These are phyloP conservation scores for Pseudevernia furfuracea DNA, from an alignment of 495 filamentous ascomycete genomes.

Conservation along the genomic window DNA sequence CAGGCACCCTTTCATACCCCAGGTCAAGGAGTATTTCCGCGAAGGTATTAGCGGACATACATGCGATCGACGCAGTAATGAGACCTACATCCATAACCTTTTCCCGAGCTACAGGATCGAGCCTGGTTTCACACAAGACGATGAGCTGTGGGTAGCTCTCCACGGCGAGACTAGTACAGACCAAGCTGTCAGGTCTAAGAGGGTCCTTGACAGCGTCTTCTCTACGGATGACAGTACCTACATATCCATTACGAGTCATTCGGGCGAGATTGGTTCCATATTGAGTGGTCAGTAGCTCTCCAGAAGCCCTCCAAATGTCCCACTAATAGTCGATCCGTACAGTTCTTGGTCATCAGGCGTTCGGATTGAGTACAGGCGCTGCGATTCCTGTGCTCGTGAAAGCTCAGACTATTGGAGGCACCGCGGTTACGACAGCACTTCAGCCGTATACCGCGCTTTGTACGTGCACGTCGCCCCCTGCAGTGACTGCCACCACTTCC, in stretches of 20 bases:
- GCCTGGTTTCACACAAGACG: conserved; percentile 51
- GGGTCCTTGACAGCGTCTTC: conserved; percentile 59
- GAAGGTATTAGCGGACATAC: conserved; percentile 70
- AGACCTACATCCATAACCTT: conserved; percentile 46
- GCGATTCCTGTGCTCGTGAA: conserved; percentile 63
- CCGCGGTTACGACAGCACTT: conserved; percentile 31
- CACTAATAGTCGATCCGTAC: background rate
- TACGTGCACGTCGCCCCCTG: conserved; percentile 45
- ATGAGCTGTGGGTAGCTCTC: conserved; percentile 53
- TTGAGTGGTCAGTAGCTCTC: conserved; percentile 37
- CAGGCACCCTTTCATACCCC: conserved; percentile 46
- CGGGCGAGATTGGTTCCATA: conserved; percentile 53
- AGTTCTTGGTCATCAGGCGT: conserved; percentile 52
- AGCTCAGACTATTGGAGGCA: conserved; percentile 36
- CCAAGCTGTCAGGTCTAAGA: conserved; percentile 47
- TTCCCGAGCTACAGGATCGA: conserved; percentile 60
- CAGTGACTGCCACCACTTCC: conserved; percentile 41
- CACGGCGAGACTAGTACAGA: conserved; percentile 47
- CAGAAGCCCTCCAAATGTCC: background rate
- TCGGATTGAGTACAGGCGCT: conserved; percentile 56
- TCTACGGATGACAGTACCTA: conserved; percentile 48
- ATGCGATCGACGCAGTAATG: conserved; percentile 61
- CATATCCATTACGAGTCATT: conserved; percentile 62
- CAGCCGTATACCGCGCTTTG: conserved; percentile 38
- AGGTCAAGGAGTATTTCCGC: conserved; percentile 63